Base-by-base conservation (phyloP, 129 eudicot species). In the Rutidosis leptorrhynchoides region DNA sequence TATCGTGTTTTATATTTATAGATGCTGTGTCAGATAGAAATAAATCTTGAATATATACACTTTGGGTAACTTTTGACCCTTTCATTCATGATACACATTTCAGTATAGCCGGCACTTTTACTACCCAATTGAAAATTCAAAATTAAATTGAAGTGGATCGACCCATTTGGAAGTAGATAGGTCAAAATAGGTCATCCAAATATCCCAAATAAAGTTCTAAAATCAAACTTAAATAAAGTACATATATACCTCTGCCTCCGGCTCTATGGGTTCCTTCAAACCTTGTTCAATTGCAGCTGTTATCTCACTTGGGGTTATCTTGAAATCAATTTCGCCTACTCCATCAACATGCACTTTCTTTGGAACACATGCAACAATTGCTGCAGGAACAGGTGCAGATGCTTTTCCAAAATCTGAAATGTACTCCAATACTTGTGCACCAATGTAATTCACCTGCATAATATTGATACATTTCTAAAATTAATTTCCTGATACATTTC, bases 281-380 rank as follows among this genome's bases (percentile, higher is more conserved):
- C 99, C 99, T 84, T 85, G 85, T 86, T 83, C 82, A 49, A 89
- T 87, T 72, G 97, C 97, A 71, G 82, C 81, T 45, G 90, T 80
- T 23, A 94, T 86, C 79, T 86, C 95, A 73, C 60, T 69, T 33
- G 99, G 90, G n/a, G 78, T 60, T 78, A 94, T 94, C 73, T 78
- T 80, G 80, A 94, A 86, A 65, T 89, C 99, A 15, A 90, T 65
- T 80, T 94, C 97, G 24, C 97, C 99, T 52, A 46, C 49, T 42
- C 85, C 99, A 65, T 94, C 99, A 40, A 84, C 74, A 68, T 89
- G 94, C 35, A 89, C 88, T 73, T 81, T 86, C 64, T 73, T 84
- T 22, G 99, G 97, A 64, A 94, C 95, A 83, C 99, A 94, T 21
- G 97, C 95, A 82, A 94, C 99, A 64, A 94, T 80, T 28, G 97